Percentiles rank a stretch among this genome's conserved stretches.
phyloP scores from a whole-genome alignment of 2,329 filamentous ascomycete species.

The Nemania abortiva region DNA sequence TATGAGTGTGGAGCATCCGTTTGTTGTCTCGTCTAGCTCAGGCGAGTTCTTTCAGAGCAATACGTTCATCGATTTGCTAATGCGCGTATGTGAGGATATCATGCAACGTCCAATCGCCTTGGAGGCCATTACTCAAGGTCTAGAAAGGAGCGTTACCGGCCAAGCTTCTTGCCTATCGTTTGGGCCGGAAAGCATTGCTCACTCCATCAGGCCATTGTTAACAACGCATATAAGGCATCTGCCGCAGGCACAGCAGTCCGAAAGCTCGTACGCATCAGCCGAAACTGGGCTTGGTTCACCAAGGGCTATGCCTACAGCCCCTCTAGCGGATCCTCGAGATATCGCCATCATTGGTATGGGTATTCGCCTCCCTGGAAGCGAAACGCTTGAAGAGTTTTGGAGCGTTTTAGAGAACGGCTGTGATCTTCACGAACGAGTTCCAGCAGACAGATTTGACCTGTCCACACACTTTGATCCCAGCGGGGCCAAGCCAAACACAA shows the following conservation, averaged over 20 bases:
- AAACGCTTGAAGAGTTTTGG: slow-evolving; percentile 40
- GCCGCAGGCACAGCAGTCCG: not conserved
- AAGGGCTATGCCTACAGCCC: not conserved
- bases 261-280: too few species aligned
- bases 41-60: not conserved
- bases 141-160: not conserved
- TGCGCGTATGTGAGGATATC: slow-evolving; percentile 9
- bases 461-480: slow-evolving; percentile 34
- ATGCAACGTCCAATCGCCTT: slow-evolving; percentile 19
- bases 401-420: slow-evolving; percentile 36
- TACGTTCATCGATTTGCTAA: slow-evolving; percentile 8
- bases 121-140: not conserved
- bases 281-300: too few species aligned
- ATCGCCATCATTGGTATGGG: slow-evolving; percentile 42
- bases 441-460: slow-evolving; percentile 31
- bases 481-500: slow-evolving; percentile 32
- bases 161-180: not conserved
- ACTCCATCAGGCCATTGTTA: slow-evolving; percentile 3
- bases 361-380: slow-evolving; percentile 34
- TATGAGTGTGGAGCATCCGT: not conserved
- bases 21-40: slow-evolving; percentile 17
- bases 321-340: not conserved
- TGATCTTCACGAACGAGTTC: slow-evolving; percentile 37
- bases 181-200: slow-evolving; percentile 17
- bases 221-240: not conserved